A percentile compares a stretch with the other conserved stretches of the same genome.
Conservation (phyloP, 371 early-diverging fungal species). For the Apophysomyces sp. region DNA sequence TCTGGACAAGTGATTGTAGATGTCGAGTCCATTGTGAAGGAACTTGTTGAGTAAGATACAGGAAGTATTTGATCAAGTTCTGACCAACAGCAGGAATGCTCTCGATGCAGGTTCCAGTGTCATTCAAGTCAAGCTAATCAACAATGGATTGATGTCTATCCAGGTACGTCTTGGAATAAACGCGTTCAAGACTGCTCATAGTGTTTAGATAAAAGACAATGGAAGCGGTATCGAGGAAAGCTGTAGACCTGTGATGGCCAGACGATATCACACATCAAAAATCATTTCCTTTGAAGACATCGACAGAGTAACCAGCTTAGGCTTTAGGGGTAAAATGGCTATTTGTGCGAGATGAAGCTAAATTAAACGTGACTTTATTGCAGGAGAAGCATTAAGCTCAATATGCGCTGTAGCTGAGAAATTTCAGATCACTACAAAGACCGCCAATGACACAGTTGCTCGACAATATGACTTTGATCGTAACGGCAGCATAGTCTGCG, state of each 20-base stretch:
- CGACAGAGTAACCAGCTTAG: conserved; percentile 51
- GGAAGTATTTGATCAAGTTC: not conserved
- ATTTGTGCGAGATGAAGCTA: not conserved
- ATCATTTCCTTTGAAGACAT: conserved; percentile 62
- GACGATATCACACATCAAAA: conserved; percentile 73
- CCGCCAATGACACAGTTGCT: conserved; percentile 25
- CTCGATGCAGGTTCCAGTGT: conserved; percentile 43
- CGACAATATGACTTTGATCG: conserved; percentile 32
- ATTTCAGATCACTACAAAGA: conserved; percentile 35
- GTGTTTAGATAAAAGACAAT: conserved; percentile 48
- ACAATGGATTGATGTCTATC: conserved; percentile 36
- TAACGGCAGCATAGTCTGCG: conserved; percentile 21
- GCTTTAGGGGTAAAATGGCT: conserved; percentile 60
- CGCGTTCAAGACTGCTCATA: not conserved
- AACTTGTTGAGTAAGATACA: conserved; percentile 20
- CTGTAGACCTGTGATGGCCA: conserved; percentile 43
- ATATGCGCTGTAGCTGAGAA: conserved; percentile 43
- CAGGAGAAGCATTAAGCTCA: conserved; percentile 57
- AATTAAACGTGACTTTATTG: not conserved
- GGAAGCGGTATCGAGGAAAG: conserved; percentile 56
- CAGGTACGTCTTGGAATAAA: conserved; percentile 13
- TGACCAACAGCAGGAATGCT: conserved; percentile 34
- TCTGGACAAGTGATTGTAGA: conserved; percentile 23
- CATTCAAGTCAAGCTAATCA: conserved; percentile 36
- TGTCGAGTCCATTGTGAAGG: conserved; percentile 20